Evolutionary conservation across 2,329 filamentous ascomycete species (phyloP), one percentile per base, ranked within the genome.

Genomic region (Botrytis paeoniae): DNA sequence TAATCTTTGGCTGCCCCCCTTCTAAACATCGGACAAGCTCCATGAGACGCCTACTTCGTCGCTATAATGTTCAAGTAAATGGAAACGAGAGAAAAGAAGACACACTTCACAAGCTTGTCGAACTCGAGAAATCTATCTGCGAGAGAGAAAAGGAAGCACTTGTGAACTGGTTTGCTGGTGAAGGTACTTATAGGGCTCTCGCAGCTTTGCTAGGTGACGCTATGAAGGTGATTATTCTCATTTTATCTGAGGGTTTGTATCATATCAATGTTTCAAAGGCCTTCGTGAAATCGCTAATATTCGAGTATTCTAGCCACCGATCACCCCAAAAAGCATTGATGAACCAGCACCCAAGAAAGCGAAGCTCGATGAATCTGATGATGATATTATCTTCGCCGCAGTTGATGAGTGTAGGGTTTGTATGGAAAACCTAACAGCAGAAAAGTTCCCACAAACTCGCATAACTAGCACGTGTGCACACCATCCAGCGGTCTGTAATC

Each of bases 71-170:
- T 29, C 29, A 69, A 14, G 20, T 45, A 3, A 59, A 20, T 6
- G 7, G 37, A 0, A 59, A 35, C 2, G 51, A 69, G 22, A 69
- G 9, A 9, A 69, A 69, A 61, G 54, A 59, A 61, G 39, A 61
- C 29, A 35, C 20, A 8, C 48, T 69, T 18, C 37, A 2, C 7
- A 69, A 61, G 29, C 66, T 69, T n/a, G 16, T 69, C 29, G 66
- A 61, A 6, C 54, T 69, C 14, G 66, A 69, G 35, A 61, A 45
- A 2, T 59, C 37, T 4, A 10, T 69, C 25, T 54, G 51, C 1
- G 54, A 61, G 16, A 69, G 54, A n/a, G 66, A 69, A 45, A 69
- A 61, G 12, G 66, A 59, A 25, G 66, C 66, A 12, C 29, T 69
- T 4, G 51, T 61, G 7, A 69, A 60, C 1, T 69, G 66, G 66